Conservation (phyloP, 805 yeast genomes). For the Candida jianshihensis region DNA sequence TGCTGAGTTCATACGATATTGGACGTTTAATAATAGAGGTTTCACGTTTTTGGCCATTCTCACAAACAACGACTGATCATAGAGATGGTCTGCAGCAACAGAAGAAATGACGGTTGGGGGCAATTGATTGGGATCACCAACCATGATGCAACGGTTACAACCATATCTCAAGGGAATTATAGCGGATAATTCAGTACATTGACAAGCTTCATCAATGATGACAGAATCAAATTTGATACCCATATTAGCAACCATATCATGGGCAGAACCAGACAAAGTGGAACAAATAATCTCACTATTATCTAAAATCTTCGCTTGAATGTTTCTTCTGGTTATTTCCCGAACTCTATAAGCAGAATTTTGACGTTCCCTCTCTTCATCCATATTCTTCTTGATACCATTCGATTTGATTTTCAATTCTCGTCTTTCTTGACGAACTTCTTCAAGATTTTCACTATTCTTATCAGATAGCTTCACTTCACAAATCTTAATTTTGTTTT, state of each 20-base stretch:
- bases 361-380: constrained; percentile 69
- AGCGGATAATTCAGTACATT: constrained; percentile 88
- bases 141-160: constrained; percentile 86
- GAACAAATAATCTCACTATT: constrained; percentile 85
- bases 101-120: constrained; percentile 96
- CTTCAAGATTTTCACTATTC: constrained; percentile 32
- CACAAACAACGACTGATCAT: constrained; percentile 90
- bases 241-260: constrained; percentile 69
- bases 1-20: constrained; percentile 95
- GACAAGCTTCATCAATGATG: constrained; percentile 95
- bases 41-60: constrained; percentile 72
- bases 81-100: constrained; percentile 69
- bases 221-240: constrained; percentile 83
- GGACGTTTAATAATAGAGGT: constrained; percentile 73
- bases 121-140: constrained; percentile 96
- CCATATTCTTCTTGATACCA: constrained; percentile 65
- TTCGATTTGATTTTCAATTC: constrained; percentile 55
- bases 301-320: constrained; percentile 64
- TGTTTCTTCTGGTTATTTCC: constrained; percentile 69
- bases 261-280: constrained; percentile 91
- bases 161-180: constrained; percentile 91
- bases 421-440: constrained; percentile 44
- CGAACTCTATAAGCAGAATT: constrained; percentile 63
- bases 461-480: constrained; percentile 22
- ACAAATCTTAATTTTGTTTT: constrained; percentile 12